Evolutionary conservation across 2,329 filamentous ascomycete genomes (phyloP).

Genomic region (Thelonectria rubi): DNA sequence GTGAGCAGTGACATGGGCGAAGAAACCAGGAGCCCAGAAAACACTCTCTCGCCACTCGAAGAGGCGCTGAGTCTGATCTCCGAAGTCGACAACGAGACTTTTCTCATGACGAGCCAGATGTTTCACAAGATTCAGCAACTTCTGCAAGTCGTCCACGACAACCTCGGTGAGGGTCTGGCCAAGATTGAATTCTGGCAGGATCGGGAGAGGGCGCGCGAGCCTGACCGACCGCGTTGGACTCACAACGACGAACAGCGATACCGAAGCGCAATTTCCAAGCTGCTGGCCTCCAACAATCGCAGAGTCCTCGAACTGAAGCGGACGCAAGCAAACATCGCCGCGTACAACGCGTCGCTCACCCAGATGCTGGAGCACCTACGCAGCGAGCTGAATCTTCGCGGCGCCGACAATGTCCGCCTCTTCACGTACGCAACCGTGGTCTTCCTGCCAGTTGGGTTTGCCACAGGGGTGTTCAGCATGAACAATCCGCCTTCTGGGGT

Average conservation of each 20-base stretch:
- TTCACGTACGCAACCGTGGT: conserved; percentile 11
- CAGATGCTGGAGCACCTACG: not conserved
- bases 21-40: too few species aligned
- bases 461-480: conserved; percentile 1
- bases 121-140: not conserved
- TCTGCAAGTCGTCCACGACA: not conserved
- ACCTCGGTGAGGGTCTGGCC: not conserved
- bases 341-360: not conserved
- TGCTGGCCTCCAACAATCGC: not conserved
- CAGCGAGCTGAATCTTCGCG: not conserved
- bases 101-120: not conserved
- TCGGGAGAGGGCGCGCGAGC: not conserved
- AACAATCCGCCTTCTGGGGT: not conserved
- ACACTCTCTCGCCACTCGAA: too few species aligned
- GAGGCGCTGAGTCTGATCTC: not conserved
- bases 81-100: not conserved
- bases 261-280: not conserved
- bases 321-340: not conserved
- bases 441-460: conserved; percentile 2
- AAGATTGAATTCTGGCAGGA: not conserved
- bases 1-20: too few species aligned
- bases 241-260: not conserved
- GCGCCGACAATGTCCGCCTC: conserved; percentile 10
- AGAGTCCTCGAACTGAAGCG: not conserved
- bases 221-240: not conserved